A percentile compares a stretch with the other conserved stretches of the same genome.
These are phyloP conservation scores for Eucalyptus brandiana DNA, from an alignment of 345 rosid genomes.

Conservation along the genomic window DNA sequence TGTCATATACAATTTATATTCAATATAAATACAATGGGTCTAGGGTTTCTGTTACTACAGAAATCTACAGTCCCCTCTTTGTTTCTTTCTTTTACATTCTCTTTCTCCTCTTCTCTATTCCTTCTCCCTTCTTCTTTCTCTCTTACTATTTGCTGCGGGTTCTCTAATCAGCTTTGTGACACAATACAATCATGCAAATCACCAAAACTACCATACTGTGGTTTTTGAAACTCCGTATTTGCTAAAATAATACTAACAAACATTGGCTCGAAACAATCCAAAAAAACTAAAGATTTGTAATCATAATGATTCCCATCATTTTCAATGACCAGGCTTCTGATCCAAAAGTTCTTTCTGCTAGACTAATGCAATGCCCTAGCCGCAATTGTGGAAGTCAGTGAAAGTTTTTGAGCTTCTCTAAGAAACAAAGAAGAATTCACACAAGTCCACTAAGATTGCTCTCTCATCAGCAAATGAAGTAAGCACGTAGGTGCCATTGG, in stretches of 20 bases:
- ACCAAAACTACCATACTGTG: background rate
- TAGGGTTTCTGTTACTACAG: too few relatives aligned
- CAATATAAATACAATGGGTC: too few relatives aligned
- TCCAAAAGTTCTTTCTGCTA: background rate
- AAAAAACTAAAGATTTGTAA: background rate
- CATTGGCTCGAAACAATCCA: background rate
- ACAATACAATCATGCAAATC: too few relatives aligned
- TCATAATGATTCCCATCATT: background rate
- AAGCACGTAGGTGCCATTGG: background rate
- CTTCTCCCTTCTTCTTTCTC: too few relatives aligned
- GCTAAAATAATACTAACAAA: background rate
- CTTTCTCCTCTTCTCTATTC: too few relatives aligned
- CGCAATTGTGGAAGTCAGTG: background rate
- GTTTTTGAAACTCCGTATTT: background rate
- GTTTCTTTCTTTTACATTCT: too few relatives aligned
- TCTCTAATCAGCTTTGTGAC: too few relatives aligned
- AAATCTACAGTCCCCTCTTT: too few relatives aligned
- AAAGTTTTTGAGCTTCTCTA: background rate
- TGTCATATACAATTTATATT: too few relatives aligned
- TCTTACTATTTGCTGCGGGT: too few relatives aligned
- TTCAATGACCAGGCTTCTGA: background rate
- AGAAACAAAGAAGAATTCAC: background rate
- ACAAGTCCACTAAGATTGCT: background rate
- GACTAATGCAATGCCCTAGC: background rate
- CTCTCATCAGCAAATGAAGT: background rate